Conservation (phyloP, 352 stramenopile genomes). For the Phytophthora pistaciae region DNA sequence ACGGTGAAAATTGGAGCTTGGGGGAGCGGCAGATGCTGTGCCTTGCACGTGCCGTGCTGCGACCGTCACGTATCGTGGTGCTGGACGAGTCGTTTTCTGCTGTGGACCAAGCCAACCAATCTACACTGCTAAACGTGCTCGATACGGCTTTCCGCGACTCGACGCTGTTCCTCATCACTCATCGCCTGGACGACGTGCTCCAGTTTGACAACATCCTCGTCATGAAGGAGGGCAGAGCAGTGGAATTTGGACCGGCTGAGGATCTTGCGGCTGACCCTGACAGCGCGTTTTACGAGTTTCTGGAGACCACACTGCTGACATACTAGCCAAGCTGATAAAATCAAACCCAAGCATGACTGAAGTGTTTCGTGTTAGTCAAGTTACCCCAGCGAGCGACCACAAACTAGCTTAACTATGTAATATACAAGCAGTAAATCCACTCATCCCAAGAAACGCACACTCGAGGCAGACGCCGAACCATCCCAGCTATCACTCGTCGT, state of each 20-base stretch:
- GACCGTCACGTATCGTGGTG: slow-evolving; percentile 87
- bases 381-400: neutral
- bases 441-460: slow-evolving; percentile 2
- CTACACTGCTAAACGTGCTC: slow-evolving; percentile 82
- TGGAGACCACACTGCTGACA: slow-evolving; percentile 57
- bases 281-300: slow-evolving; percentile 60
- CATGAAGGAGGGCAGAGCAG: slow-evolving; percentile 41
- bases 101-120: slow-evolving; percentile 66
- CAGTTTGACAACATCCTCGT: slow-evolving; percentile 48
- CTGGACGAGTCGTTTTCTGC: slow-evolving; percentile 90
- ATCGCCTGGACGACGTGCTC: slow-evolving; percentile 93
- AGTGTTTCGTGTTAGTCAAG: slow-evolving; percentile 12
- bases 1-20: slow-evolving; percentile 95
- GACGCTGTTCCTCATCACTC: slow-evolving; percentile 97
- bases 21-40: slow-evolving; percentile 97
- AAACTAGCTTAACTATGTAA: slow-evolving; percentile 17
- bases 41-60: slow-evolving; percentile 94
- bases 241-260: slow-evolving; percentile 52
- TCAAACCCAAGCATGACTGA: neutral
- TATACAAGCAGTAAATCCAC: slow-evolving; percentile 16
- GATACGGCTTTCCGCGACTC: slow-evolving; percentile 89
- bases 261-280: slow-evolving; percentile 47
- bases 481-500: slow-evolving; percentile 19
- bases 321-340: slow-evolving; percentile 18
- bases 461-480: neutral